These are phyloP conservation scores for Amylocystis lapponica DNA, from an alignment of 768 basidiomycete species.

Conservation along the genomic window DNA sequence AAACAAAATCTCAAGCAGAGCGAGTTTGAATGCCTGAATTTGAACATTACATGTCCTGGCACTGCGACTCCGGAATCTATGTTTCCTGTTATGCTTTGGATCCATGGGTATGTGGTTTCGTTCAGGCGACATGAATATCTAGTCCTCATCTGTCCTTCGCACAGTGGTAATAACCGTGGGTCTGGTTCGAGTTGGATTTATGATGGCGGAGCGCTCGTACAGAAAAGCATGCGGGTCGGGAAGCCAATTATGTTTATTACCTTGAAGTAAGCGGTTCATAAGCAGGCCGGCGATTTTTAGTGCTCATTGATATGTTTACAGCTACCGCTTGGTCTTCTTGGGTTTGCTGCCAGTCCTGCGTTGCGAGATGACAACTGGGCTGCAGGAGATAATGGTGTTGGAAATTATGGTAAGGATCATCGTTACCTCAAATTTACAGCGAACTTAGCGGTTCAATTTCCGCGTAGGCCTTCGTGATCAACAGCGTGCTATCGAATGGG, in stretches of 20 bases:
- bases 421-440: not conserved
- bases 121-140: not conserved
- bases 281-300: too few species aligned
- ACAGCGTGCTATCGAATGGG: constrained; percentile 43
- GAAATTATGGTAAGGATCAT: constrained; percentile 65
- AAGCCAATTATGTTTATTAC: constrained; percentile 70
- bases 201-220: constrained; percentile 68
- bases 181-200: constrained; percentile 75
- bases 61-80: constrained; percentile 45
- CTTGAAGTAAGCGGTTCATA: constrained; percentile 60
- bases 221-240: constrained; percentile 52
- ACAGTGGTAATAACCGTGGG: constrained; percentile 66
- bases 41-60: constrained; percentile 75
- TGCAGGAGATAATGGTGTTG: constrained; percentile 64
- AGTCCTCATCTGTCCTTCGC: constrained; percentile 7
- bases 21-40: constrained; percentile 76
- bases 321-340: constrained; percentile 77
- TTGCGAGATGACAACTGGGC: constrained; percentile 62
- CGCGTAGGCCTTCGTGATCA: constrained; percentile 31
- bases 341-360: constrained; percentile 63
- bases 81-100: constrained; percentile 77
- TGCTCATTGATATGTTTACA: constrained; percentile 21
- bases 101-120: constrained; percentile 61
- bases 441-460: too few species aligned
- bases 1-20: constrained; percentile 53